Evolutionary conservation across 2,329 filamentous ascomycete species (phyloP), one percentile per base, ranked within the genome.

Genomic region (Alternaria viburni): DNA sequence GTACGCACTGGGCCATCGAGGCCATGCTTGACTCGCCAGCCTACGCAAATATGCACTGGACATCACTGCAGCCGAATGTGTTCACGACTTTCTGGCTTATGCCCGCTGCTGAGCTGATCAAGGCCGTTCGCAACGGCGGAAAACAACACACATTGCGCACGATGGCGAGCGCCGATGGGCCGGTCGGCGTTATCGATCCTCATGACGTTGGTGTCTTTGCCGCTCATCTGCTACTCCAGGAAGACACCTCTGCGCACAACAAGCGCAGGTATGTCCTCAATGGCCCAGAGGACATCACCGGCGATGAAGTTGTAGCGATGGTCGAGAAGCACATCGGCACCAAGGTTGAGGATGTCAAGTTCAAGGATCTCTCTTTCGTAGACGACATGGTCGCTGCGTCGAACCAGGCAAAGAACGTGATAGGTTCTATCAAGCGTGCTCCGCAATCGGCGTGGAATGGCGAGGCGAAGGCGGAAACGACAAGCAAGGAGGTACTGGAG

Each of bases 1-100:
- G 67, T 21, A 23, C 61, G 26, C 67, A 71, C 41, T 71, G 67
- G 67, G 65, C 69, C 3, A 68, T 71, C 17, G 67, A 71, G n/a
- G 23, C 45, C 1, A 54, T 68, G 59, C 65, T 71, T 0, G 32
- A 57, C 17, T 36, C 46, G 0, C 55, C 69, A 0, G 63, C n/a
- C 0, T 32, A 19, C 4, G 12, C 6, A 7, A 21, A 0, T 0
- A 51, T 51, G 26, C 26, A 51, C 59, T 71, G 69, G 65, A 65
- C 63, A 2, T 68, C 63, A 5, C 62, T 68, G 19, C 67, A 69
- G 36, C 65, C 67, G 1, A 68, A 66, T 12, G 46, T 64, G 9
- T 71, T 71, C 23, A n/a, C 57, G 3, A 12, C 28, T 2, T 15
- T 62, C 6, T 44, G 13, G 1, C 43, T 70, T 25, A 11, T 11